These are phyloP conservation scores for Brachypodium distachyon DNA, from an alignment of 202 grass and related monocot genomes.

Conservation along the genomic window DNA sequence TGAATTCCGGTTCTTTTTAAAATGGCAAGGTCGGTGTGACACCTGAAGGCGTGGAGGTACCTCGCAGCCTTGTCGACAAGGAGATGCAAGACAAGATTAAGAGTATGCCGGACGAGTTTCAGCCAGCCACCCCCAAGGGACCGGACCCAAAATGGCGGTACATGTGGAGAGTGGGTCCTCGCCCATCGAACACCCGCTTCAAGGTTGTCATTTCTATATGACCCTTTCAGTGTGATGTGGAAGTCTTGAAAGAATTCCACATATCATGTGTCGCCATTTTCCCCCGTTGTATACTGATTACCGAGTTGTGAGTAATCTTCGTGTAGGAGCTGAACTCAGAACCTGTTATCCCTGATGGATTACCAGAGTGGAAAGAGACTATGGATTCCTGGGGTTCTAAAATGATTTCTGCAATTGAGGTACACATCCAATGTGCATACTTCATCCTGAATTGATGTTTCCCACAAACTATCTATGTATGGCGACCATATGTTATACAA, in stretches of 20 bases:
- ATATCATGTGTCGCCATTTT: neutral
- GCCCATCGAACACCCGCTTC: slow-evolving; percentile 60
- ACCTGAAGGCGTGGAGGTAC: slow-evolving; percentile 93
- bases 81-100: slow-evolving; percentile 79
- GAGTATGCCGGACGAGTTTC: slow-evolving; percentile 58
- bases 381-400: slow-evolving; percentile 96
- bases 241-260: neutral
- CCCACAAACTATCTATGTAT: neutral
- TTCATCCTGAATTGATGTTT: neutral
- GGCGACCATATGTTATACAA: neutral
- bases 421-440: neutral
- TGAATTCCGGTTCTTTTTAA: neutral
- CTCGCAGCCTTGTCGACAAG: slow-evolving; percentile 78
- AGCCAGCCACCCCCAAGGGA: slow-evolving; percentile 64
- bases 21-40: slow-evolving; percentile 78
- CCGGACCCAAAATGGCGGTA: slow-evolving; percentile 97
- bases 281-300: neutral
- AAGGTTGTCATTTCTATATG: slow-evolving; percentile 37
- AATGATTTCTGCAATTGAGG: slow-evolving; percentile 95
- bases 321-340: slow-evolving; percentile 85
- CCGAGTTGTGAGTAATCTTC: slow-evolving; percentile 10
- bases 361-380: slow-evolving; percentile 91
- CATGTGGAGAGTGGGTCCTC: slow-evolving; percentile 95
- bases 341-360: slow-evolving; percentile 87
- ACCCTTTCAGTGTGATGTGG: neutral